Conservation (phyloP, 352 stramenopile species). For the Pythium pyrilobum region DNA sequence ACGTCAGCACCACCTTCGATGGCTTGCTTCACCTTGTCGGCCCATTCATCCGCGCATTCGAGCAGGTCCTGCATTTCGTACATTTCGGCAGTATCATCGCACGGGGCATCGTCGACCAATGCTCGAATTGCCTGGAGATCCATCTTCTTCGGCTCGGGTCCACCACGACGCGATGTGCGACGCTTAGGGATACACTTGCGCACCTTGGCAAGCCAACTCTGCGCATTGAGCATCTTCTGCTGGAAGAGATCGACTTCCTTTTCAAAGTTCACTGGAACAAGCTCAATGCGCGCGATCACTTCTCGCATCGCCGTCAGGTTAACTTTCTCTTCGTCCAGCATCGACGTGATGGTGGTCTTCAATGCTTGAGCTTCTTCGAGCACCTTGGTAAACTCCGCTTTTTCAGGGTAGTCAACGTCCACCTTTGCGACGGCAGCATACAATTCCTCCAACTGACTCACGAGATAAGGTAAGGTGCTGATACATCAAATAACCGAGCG, state of each 20-base stretch:
- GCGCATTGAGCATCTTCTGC: constrained; percentile 77
- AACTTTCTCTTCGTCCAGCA: constrained; percentile 78
- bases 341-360: constrained; percentile 51
- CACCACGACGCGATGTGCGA: constrained; percentile 48
- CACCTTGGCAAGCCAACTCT: constrained; percentile 81
- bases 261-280: constrained; percentile 86
- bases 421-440: constrained; percentile 33
- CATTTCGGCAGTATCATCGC: constrained; percentile 79
- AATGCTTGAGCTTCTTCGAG: constrained; percentile 62
- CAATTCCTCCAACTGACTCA: constrained; percentile 34
- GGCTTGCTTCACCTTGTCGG: constrained; percentile 66
- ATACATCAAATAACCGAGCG: neutral
- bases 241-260: constrained; percentile 75
- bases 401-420: constrained; percentile 63
- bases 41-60: constrained; percentile 82
- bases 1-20: constrained; percentile 73
- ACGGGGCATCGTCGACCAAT: constrained; percentile 81
- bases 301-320: constrained; percentile 77
- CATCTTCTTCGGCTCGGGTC: constrained; percentile 69
- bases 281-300: constrained; percentile 70
- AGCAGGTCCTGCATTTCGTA: constrained; percentile 90
- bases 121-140: constrained; percentile 73
- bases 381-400: constrained; percentile 34
- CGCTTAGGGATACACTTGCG: constrained; percentile 85
- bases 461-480: neutral